Evolutionary conservation across 2,329 filamentous ascomycete species (phyloP), one percentile per base, ranked within the genome.

Genomic region (Colletotrichum melonis): DNA sequence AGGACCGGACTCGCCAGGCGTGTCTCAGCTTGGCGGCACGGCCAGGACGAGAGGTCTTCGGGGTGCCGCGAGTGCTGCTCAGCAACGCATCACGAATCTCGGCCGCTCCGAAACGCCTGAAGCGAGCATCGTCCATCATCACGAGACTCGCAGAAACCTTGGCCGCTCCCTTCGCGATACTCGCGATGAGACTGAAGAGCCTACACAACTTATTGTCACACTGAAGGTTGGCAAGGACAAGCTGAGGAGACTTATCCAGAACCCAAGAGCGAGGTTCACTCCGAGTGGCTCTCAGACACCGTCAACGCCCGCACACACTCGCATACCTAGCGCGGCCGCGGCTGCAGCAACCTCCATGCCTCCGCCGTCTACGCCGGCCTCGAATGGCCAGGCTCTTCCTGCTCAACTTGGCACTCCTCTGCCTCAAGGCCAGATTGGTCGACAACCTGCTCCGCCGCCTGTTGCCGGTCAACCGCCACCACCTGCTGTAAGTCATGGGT

Each of bases 61-160:
- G 69, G 95, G 95, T 66, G 96, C 96, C 19, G 96, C 96, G 19
- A 92, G 92, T 30, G 93, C 93, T 56, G 96, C 96, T 5, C 94
- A 96, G 80, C 94, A 95, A 76, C 93, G 95, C 69, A 96, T 98
- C 91, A 92, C 92, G 46, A 93, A 94, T 75, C 81, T 94, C 63
- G 91, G 92, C 63, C 92, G 97, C 74, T 98, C 96, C 38, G 94
- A 95, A 80, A 98, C 97, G 0, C 97, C 97, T 3, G 97, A 98
- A 81, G 87, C 92, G 11, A 89, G 87, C 67, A 85, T 88, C 46
- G 79, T 82, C 32, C 75, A 85, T 76, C 92, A 92, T 77, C 92
- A 92, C 78, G 95, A 98, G 81, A 90, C 93, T 1, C 88, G 95
- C 78, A 70, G 74, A 58, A 91, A 89, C 8, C 92, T 92, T 6